Evolutionary conservation across 192 early-diverging fungal genomes (phyloP), one percentile per base, ranked within the genome.

Genomic region (Gigaspora rosea): DNA sequence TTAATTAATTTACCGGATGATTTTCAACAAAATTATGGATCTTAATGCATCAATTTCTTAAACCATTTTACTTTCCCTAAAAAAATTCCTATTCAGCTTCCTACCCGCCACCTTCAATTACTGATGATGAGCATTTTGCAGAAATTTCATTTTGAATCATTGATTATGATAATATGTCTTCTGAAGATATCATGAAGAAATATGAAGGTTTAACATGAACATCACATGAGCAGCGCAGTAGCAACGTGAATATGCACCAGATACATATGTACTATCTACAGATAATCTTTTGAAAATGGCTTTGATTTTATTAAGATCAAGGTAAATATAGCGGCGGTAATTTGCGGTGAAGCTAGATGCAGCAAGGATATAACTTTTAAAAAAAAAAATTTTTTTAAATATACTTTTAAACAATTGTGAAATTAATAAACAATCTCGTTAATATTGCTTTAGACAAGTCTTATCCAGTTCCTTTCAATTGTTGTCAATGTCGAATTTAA

Each of bases 251-350:
- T 74, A 47, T 15, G 50, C 77, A 7, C 1, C 22, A 16, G 1
- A 27, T 27, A 27, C 1, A 27, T 78, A 78, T 74, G 77, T 70
- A 3, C 52, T 78, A 32, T 72, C 68, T 7, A 20, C 51, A 2
- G 77, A 78, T 47, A 78, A 78, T 62, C 22, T 76, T 10, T 16
- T 76, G 1, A 76, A 76, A 33, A 76, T 76, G 75, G 75, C 75
- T 10, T 20, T 76, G 32, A 76, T 76, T 12, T 52, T 76, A 65
- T 18, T 76, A 33, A n/a, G 75, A 62, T 4, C 64, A 32, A 33
- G 75, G 75, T 62, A 11, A 63, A 48, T 18, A 32, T 76, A 5
- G 62, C 75, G 4, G 75, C 66, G 9, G 75, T 76, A 11, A 32
- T 76, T 11, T 69, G 63, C 22, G 75, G 75, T 0, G 75, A 76